Percentiles rank a stretch among this genome's conserved stretches.
Evolutionary conservation across 495 filamentous ascomycete species (phyloP).

Genomic region (Sordaria brevicollis): DNA sequence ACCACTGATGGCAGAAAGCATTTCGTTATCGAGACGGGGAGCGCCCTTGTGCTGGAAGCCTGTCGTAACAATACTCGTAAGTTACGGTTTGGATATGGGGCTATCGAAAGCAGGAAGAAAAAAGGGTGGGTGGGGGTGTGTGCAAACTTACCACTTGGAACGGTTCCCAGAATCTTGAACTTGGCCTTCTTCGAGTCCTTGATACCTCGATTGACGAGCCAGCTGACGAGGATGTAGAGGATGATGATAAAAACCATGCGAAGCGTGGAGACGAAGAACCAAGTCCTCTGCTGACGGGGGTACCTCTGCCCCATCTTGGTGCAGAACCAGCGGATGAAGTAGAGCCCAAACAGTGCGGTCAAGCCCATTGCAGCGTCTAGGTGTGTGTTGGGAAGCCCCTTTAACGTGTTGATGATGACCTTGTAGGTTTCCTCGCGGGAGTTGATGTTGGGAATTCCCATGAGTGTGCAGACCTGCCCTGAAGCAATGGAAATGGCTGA

Average conservation of each 20-base stretch:
- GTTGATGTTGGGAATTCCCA: constrained; percentile 38
- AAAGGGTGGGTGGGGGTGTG: neutral
- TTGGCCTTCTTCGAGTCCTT: constrained; percentile 18
- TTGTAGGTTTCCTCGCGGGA: constrained; percentile 38
- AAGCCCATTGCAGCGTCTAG: constrained; percentile 45
- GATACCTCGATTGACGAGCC: constrained; percentile 22
- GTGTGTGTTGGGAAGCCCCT: constrained; percentile 30
- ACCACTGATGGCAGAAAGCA: constrained; percentile 23
- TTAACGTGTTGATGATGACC: constrained; percentile 44
- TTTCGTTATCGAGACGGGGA: constrained; percentile 21
- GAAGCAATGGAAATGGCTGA: constrained; percentile 41
- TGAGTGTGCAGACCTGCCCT: constrained; percentile 38
- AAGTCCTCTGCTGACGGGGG: constrained; percentile 25
- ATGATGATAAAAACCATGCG: constrained; percentile 35
- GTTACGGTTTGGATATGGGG: neutral
- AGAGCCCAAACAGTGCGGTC: constrained; percentile 38
- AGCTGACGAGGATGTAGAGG: constrained; percentile 33
- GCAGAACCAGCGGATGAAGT: constrained; percentile 37
- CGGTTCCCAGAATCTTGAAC: constrained; percentile 32
- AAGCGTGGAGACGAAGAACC: constrained; percentile 36
- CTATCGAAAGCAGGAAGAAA: too few relatives aligned
- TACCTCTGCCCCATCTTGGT: constrained; percentile 30
- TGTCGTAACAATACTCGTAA: constrained; percentile 5
- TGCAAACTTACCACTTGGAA: constrained; percentile 29
- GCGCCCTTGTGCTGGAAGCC: constrained; percentile 34